Conservation (phyloP, 352 stramenopile genomes). For the Globisporangium yorkense region DNA sequence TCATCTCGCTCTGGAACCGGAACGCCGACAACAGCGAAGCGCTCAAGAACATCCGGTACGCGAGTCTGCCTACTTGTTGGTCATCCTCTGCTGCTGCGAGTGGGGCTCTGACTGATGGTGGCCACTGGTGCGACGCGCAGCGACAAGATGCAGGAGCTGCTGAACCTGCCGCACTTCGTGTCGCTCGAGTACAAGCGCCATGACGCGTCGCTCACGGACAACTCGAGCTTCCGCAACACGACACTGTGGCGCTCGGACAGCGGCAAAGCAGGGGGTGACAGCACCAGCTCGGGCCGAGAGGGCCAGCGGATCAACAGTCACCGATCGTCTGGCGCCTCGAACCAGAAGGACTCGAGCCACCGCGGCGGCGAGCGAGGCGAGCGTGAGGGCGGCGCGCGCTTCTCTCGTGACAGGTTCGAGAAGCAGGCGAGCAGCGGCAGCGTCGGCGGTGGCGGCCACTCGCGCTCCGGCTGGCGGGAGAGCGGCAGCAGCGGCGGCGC, state of each 20-base stretch:
- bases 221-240: conserved; percentile 74
- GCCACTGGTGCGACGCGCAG: conserved; percentile 15
- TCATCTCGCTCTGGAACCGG: conserved; percentile 93
- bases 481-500: conserved; percentile 24
- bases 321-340: conserved; percentile 11
- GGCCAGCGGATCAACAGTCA: conserved; percentile 11
- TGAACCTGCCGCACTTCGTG: conserved; percentile 90
- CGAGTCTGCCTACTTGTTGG: neutral
- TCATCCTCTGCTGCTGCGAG: too few species aligned
- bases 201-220: conserved; percentile 80
- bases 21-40: conserved; percentile 91
- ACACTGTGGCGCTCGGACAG: conserved; percentile 60
- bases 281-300: conserved; percentile 39
- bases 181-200: conserved; percentile 91
- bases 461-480: conserved; percentile 51
- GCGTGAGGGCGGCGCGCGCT: conserved; percentile 28
- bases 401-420: conserved; percentile 40
- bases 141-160: conserved; percentile 85
- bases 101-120: too few species aligned
- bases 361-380: conserved; percentile 12
- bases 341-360: conserved; percentile 13
- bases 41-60: conserved; percentile 75
- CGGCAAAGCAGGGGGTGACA: conserved; percentile 29
- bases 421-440: conserved; percentile 14
- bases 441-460: conserved; percentile 9